phyloP scores from a whole-genome alignment of 352 stramenopile genomes.

The Plasmopara viticola region DNA sequence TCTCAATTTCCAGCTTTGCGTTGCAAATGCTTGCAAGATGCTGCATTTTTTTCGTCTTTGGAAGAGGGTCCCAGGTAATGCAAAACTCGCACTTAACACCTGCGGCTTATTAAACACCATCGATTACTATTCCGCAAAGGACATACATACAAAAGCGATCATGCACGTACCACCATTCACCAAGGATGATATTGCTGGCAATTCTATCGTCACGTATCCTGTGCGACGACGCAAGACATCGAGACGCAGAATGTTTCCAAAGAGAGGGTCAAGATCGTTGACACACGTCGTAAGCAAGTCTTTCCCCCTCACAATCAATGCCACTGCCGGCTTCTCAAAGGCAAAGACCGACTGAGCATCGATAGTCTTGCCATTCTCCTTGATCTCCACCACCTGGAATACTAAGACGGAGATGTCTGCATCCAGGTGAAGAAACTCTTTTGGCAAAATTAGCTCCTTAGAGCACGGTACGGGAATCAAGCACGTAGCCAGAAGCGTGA shows the following conservation, averaged over 20 bases:
- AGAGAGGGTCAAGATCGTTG: conserved; percentile 39
- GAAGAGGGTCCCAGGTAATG: conserved; percentile 38
- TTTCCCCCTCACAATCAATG: conserved; percentile 28
- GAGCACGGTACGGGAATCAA: conserved; percentile 56
- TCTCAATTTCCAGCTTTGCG: conserved; percentile 28
- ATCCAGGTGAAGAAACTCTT: conserved; percentile 32
- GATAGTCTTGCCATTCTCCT: conserved; percentile 37
- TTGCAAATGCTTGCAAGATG: conserved; percentile 35
- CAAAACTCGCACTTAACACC: conserved; percentile 54
- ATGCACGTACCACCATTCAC: conserved; percentile 42
- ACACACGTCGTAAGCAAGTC: conserved; percentile 33
- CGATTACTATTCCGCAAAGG: no score
- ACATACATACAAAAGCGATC: neutral
- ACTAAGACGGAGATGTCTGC: conserved; percentile 45
- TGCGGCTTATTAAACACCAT: conserved; percentile 9
- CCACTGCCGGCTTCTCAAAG: conserved; percentile 28
- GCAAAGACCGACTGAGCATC: conserved; percentile 24
- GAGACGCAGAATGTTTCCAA: conserved; percentile 56
- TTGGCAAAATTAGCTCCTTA: conserved; percentile 51
- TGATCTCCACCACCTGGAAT: conserved; percentile 66
- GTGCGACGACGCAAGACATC: conserved; percentile 38
- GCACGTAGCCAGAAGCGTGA: conserved; percentile 47
- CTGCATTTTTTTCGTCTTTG: conserved; percentile 34
- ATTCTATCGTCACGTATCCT: conserved; percentile 44
- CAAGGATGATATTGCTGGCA: conserved; percentile 37